These are phyloP conservation scores for Stevia rebaudiana DNA, from an alignment of 140 eudicot genomes.

Conservation along the genomic window DNA sequence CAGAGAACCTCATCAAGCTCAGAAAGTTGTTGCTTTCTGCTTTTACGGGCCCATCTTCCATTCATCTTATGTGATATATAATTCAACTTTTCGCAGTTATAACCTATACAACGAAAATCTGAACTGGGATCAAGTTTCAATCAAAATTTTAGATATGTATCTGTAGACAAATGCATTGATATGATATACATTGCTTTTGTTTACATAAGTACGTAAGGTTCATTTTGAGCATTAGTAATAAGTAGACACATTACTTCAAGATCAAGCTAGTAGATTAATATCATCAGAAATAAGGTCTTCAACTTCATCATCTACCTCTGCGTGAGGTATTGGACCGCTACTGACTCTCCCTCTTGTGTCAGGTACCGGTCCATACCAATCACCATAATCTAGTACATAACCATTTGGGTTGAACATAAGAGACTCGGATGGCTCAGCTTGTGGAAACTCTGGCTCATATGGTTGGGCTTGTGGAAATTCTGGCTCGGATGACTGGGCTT, in stretches of 20 bases:
- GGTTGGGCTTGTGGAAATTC: not conserved
- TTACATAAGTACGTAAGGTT: constrained; percentile 8
- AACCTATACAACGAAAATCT: too few species aligned
- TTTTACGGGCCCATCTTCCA: constrained; percentile 65
- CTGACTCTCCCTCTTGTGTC: constrained; percentile 27
- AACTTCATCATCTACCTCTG: constrained; percentile 15
- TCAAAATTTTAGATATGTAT: not conserved
- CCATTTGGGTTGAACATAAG: not conserved
- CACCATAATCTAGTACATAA: constrained; percentile 37
- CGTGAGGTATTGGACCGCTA: constrained; percentile 24
- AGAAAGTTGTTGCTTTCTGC: constrained; percentile 83
- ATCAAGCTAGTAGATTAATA: constrained; percentile 5
- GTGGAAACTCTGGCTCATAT: not conserved
- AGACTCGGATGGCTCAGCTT: not conserved
- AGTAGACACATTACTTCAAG: constrained; percentile 1
- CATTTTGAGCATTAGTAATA: not conserved
- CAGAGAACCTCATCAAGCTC: constrained; percentile 62
- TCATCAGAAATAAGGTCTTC: constrained; percentile 4
- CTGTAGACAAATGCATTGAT: not conserved
- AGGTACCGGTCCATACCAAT: constrained; percentile 44
- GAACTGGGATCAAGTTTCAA: not conserved
- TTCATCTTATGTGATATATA: constrained; percentile 61
- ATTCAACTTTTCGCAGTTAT: not conserved
- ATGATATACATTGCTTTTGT: not conserved
- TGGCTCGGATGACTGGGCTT: too few species aligned